Evolutionary conservation across 2,329 filamentous ascomycete species (phyloP).

Genomic region (Fusarium buharicum): DNA sequence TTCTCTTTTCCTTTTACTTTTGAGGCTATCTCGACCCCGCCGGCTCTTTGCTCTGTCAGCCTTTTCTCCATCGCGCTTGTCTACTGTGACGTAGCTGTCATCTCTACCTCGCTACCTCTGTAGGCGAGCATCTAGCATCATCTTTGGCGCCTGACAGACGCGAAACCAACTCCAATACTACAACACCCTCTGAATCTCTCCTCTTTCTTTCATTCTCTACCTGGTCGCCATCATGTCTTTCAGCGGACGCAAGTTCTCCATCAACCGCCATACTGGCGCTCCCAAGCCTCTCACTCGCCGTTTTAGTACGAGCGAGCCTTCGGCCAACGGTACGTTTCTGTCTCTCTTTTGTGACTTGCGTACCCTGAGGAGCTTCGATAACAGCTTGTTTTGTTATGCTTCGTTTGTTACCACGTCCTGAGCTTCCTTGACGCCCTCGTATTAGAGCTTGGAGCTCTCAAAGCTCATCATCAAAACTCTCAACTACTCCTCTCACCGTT

Average conservation of each 20-base stretch:
- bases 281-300: slow-evolving; percentile 64
- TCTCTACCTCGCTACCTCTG: slow-evolving; percentile 7
- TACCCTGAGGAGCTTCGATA: not conserved
- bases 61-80: not conserved
- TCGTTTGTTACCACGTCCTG: not conserved
- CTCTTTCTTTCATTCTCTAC: slow-evolving; percentile 5
- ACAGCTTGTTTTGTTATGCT: not conserved
- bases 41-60: slow-evolving; percentile 7
- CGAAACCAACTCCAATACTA: slow-evolving; percentile 14
- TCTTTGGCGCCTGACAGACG: slow-evolving; percentile 23
- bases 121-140: slow-evolving; percentile 14
- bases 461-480: slow-evolving; percentile 11
- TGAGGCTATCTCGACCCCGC: slow-evolving; percentile 21
- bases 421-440: not conserved
- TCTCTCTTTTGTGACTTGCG: not conserved
- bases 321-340: slow-evolving; percentile 61
- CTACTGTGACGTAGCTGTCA: slow-evolving; percentile 6
- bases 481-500: slow-evolving; percentile 21
- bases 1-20: slow-evolving; percentile 7
- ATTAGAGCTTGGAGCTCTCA: not conserved
- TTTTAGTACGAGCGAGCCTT: slow-evolving; percentile 69
- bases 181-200: slow-evolving; percentile 4
- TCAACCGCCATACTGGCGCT: slow-evolving; percentile 72
- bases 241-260: slow-evolving; percentile 71
- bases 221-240: slow-evolving; percentile 56